A percentile compares a stretch with the other conserved stretches of the same genome.
Conservation (phyloP, 352 stramenopile species). For the Globisporangium radiosum region DNA sequence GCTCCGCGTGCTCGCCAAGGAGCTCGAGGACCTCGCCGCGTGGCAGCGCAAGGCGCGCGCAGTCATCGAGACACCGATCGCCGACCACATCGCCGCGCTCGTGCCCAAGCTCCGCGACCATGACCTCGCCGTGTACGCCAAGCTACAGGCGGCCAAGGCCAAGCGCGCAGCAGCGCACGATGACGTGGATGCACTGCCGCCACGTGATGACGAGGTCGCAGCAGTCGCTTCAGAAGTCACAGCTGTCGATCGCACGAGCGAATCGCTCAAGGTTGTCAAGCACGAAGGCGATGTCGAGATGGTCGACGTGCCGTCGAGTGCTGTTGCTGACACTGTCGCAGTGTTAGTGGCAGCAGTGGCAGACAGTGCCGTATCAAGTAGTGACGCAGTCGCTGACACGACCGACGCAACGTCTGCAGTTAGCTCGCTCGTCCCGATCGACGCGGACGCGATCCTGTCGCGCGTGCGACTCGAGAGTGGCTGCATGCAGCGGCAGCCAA, state of each 20-base stretch:
- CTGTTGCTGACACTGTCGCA: not conserved
- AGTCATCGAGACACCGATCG: constrained; percentile 33
- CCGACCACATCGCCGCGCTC: constrained; percentile 27
- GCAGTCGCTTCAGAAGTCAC: not conserved
- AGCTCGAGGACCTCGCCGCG: constrained; percentile 51
- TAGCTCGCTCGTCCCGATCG: constrained; percentile 11
- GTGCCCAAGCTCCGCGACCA: constrained; percentile 47
- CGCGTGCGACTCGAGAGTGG: constrained; percentile 67
- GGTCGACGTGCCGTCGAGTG: not conserved
- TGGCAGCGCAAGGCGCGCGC: constrained; percentile 65
- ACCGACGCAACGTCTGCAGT: not conserved
- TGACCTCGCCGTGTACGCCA: constrained; percentile 55
- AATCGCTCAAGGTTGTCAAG: not conserved
- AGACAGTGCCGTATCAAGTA: not conserved
- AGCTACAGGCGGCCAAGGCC: constrained; percentile 45
- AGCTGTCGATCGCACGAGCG: not conserved
- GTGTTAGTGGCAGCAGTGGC: not conserved
- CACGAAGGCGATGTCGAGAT: not conserved
- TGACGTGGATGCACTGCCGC: not conserved
- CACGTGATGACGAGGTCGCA: not conserved
- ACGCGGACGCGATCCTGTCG: constrained; percentile 50
- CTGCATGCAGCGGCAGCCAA: constrained; percentile 40
- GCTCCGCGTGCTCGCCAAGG: constrained; percentile 60
- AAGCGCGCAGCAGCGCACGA: constrained; percentile 16
- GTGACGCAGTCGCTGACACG: no score